These are phyloP conservation scores for Starmerella bombi DNA, from an alignment of 805 yeast species.

Conservation along the genomic window DNA sequence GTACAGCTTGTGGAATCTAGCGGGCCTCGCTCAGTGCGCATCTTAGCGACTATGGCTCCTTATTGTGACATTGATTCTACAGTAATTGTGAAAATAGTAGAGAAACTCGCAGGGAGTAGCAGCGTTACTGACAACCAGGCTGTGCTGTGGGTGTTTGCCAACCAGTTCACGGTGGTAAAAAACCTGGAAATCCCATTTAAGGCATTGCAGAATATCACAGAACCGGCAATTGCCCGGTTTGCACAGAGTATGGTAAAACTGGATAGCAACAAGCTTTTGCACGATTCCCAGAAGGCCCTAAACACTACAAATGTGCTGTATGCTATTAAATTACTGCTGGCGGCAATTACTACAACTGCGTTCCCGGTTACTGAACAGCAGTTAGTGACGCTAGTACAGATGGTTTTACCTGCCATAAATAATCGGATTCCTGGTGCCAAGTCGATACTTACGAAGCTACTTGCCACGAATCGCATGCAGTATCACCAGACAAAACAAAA, in stretches of 20 bases:
- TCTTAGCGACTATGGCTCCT: conserved; percentile 7
- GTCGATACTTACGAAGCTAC: conserved; percentile 7
- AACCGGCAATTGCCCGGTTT: background rate
- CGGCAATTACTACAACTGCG: background rate
- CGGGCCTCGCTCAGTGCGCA: conserved; percentile 9
- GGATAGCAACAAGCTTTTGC: conserved; percentile 1
- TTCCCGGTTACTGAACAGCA: conserved; percentile 8
- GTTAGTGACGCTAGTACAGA: conserved; percentile 5
- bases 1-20: conserved; percentile 5
- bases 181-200: conserved; percentile 7
- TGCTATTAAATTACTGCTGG: conserved; percentile 6
- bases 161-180: background rate
- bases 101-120: background rate
- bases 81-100: background rate
- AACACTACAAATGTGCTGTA: background rate
- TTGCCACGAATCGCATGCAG: conserved; percentile 4
- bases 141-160: conserved; percentile 12
- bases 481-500: conserved; percentile 10
- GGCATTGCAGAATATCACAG: background rate
- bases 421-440: conserved; percentile 5
- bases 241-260: background rate
- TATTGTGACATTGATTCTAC: conserved; percentile 1
- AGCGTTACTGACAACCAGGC: conserved; percentile 5
- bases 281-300: background rate
- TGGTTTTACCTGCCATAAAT: conserved; percentile 3